Base-by-base conservation (phyloP, 805 yeast genomes). In the Candida manassasensis region DNA sequence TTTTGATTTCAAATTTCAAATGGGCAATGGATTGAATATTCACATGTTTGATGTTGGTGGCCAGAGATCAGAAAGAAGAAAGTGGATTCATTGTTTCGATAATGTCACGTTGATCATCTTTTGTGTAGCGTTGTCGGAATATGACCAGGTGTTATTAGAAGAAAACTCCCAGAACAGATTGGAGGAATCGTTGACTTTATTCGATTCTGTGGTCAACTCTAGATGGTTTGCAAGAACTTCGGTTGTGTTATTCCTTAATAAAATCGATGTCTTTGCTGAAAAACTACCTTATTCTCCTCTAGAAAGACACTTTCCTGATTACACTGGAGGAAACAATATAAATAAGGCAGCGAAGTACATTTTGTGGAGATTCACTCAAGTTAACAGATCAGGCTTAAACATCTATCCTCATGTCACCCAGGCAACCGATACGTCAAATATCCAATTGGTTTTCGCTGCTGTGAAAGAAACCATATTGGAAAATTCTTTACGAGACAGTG, bases 51-150 rank as follows among this genome's bases (percentile, higher is more conserved):
- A 89, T 57, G 96, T 89, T 32, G 97, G 97, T 43, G 97, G 97
- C 2, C 98, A 93, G 60, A 71, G 98, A 49, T 79, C 94, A 3
- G 98, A 93, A 64, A 79, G 98, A 36, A 85, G 84, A 52, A 90
- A 93, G 59, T 93, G 98, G 98, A 88, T 93, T 42, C 94, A 93
- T 60, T 86, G 96, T 53, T 93, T 93, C 50, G 96, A 88, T 57
- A 87, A 88, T 48, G 96, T 89, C 21, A 84, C 96, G 0, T 69
- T 84, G 31, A 82, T 89, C 34, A 85, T 89, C 40, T 89, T 88
- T 55, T 88, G 96, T 58, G 96, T 88, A 15, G 88, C 97, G 0
- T 61, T 89, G 36, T 80, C 90, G 2, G 97, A 89, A 55, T 89
- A 89, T 53, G 96, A 89, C 56, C 96, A 88, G 60, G 81, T 77